Percentiles rank a stretch among this genome's conserved stretches.
These are phyloP conservation scores for Aureobasidium sp. DNA, from an alignment of 2,329 filamentous ascomycete species.

Conservation along the genomic window DNA sequence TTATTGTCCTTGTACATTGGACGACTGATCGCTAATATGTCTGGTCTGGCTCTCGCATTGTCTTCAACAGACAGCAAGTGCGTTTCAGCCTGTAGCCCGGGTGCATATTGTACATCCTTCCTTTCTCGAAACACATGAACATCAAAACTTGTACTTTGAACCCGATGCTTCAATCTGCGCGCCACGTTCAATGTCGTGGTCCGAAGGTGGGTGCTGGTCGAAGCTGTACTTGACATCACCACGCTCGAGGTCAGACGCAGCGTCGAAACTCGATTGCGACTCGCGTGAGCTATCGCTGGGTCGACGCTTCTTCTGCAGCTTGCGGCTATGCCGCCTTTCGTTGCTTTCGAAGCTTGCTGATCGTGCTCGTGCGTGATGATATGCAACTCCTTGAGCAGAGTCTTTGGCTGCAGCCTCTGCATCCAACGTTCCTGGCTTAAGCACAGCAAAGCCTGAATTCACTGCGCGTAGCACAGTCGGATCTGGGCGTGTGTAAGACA, in stretches of 20 bases:
- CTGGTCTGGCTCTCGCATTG: background rate
- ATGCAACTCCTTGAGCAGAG: background rate
- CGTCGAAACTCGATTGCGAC: background rate
- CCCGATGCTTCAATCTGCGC: background rate
- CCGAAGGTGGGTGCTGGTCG: constrained; percentile 3
- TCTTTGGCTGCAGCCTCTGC: constrained; percentile 14
- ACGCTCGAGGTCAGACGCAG: constrained; percentile 1
- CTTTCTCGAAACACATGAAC: background rate
- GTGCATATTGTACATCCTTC: background rate
- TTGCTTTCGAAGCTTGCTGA: background rate
- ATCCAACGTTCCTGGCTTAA: constrained; percentile 24
- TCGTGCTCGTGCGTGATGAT: background rate
- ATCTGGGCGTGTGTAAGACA: constrained; percentile 10
- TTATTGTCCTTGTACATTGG: background rate
- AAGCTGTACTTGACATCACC: constrained; percentile 5
- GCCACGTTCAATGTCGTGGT: background rate
- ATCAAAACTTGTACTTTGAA: constrained; percentile 7
- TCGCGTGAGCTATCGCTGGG: constrained; percentile 17
- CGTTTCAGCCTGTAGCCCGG: background rate
- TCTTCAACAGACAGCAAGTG: background rate
- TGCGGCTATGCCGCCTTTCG: constrained; percentile 12
- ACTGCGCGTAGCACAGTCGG: constrained; percentile 12
- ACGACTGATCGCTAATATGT: background rate
- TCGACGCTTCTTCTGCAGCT: constrained; percentile 25
- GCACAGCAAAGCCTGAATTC: constrained; percentile 27